Evolutionary conservation across 2,329 filamentous ascomycete species (phyloP).

Genomic region (Aspergillus sp.): DNA sequence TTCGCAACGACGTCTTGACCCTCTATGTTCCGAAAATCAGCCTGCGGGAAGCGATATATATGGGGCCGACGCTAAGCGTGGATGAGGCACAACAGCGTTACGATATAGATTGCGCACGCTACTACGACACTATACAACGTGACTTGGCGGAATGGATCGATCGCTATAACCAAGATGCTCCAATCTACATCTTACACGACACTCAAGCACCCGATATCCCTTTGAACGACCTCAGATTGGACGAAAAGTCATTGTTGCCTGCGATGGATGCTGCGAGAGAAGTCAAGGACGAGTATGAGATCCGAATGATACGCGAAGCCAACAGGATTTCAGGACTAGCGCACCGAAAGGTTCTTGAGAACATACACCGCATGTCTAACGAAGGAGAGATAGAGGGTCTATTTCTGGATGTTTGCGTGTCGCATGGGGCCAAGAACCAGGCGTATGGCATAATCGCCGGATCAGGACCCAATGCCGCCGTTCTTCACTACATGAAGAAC

Average conservation of each 20-base stretch:
- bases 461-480: slow-evolving; percentile 77
- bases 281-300: slow-evolving; percentile 75
- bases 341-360: slow-evolving; percentile 66
- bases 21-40: slow-evolving; percentile 76
- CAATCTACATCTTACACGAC: slow-evolving; percentile 45
- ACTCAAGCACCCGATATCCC: slow-evolving; percentile 37
- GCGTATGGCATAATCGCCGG: slow-evolving; percentile 89
- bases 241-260: slow-evolving; percentile 36
- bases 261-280: slow-evolving; percentile 72
- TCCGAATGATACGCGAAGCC: slow-evolving; percentile 73
- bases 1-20: slow-evolving; percentile 64
- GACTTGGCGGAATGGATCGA: slow-evolving; percentile 53
- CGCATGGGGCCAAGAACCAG: slow-evolving; percentile 77
- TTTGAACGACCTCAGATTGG: slow-evolving; percentile 27
- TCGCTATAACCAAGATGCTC: slow-evolving; percentile 29
- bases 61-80: slow-evolving; percentile 45
- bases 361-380: slow-evolving; percentile 68
- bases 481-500: slow-evolving; percentile 86
- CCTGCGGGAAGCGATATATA: slow-evolving; percentile 50
- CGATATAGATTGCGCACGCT: slow-evolving; percentile 73
- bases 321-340: slow-evolving; percentile 71
- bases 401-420: slow-evolving; percentile 77
- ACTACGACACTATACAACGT: slow-evolving; percentile 53
- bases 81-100: slow-evolving; percentile 65
- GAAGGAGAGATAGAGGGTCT: slow-evolving; percentile 82